phyloP scores from a whole-genome alignment of 345 rosid genomes.

The Lagerstroemia speciosa region DNA sequence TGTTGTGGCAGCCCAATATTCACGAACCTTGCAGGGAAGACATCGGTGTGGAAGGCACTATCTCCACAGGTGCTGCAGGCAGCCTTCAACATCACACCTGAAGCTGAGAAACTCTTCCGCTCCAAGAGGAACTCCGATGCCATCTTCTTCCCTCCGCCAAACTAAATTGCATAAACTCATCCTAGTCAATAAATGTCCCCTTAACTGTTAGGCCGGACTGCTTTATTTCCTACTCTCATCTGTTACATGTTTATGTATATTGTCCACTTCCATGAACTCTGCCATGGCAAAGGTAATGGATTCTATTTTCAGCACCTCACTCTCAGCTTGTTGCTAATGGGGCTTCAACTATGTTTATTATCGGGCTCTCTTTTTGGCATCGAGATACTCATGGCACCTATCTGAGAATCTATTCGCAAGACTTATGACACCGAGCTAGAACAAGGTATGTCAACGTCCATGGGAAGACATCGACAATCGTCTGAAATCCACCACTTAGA shows the following conservation, averaged over 20 bases:
- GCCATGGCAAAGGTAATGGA: background rate
- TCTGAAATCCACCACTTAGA: no score
- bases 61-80: constrained; percentile 77
- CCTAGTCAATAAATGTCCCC: background rate
- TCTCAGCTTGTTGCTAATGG: background rate
- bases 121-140: constrained; percentile 60
- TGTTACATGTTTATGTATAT: no score
- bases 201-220: no score
- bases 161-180: no score
- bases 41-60: constrained; percentile 68
- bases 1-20: constrained; percentile 55
- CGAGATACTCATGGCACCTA: background rate
- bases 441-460: no score
- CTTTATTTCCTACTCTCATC: no score
- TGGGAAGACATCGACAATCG: no score
- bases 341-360: no score
- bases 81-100: constrained; percentile 50
- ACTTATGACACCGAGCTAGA: no score
- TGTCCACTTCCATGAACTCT: background rate
- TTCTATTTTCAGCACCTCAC: background rate
- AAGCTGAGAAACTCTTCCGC: constrained; percentile 51
- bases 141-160: constrained; percentile 79
- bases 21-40: constrained; percentile 86
- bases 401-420: background rate
- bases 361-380: no score